Base-by-base conservation (phyloP, 225 moss, liverwort and hornwort species). In the Antitrichia curtipendula region DNA sequence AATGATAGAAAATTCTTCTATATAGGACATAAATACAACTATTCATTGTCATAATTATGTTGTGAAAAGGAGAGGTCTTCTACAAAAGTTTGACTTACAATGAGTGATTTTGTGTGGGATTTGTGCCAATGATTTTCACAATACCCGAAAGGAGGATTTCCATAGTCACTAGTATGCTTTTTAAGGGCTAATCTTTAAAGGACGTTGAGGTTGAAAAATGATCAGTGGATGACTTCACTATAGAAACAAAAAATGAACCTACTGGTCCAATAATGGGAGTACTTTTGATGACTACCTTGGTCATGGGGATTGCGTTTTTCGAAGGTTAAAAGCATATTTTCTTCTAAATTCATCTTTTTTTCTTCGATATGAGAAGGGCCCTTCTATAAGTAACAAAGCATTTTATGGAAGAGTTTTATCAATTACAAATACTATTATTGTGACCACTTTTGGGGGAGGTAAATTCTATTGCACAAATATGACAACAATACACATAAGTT, bases 311-410 rank as follows among this genome's bases (percentile, higher is more conserved):
- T 0, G 1, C 2, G 3, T 63, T 8, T 5, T 63, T 32, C 8
- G 32, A 63, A 5, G 5, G 1, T 65, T 36, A 7, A 22, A 38
- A 22, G 4, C 8, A 74, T 19, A 32, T 50, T 32, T 21, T 50
- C 4, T 21, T 13, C 3, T 0, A 20, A 1, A 13, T 34, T 34
- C 1, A 50, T 0, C n/a, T 1, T 0, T 1, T 74, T 31, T 74
- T 12, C 17, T 34, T 75, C 22, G 22, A 34, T 74, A 13, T 21
- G 52, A 29, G 7, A 19, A 13, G 5, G 21, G 8, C 1, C 8
- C 3, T 2, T 50, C 36, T 52, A 22, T 6, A 34, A 12, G 5
- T 50, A 4, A 34, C 0, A 0, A 7, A 50, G 7, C 2, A 32
- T 32, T 1, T 49, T 12, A 73, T 3, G 0, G 0, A 74, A 74